Evolutionary conservation across 306 rosid genomes (phyloP).

Genomic region (Vigna mungo): DNA sequence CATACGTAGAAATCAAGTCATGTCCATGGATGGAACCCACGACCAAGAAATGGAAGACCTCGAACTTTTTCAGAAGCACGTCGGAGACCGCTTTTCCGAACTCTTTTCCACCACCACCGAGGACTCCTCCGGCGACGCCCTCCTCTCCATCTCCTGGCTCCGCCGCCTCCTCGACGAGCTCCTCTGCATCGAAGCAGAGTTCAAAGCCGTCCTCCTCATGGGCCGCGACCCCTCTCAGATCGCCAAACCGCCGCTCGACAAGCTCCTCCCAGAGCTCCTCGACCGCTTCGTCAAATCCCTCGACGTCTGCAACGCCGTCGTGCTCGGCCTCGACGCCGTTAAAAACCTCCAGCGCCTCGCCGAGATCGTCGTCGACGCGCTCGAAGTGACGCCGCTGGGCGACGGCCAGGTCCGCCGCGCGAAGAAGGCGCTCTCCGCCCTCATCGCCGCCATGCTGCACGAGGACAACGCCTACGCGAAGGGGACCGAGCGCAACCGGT

Average conservation of each 20-base stretch:
- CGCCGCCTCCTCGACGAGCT: constrained; percentile 77
- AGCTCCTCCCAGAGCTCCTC: constrained; percentile 71
- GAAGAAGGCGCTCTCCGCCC: constrained; percentile 67
- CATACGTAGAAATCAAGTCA: constrained; percentile 86
- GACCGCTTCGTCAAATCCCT: constrained; percentile 81
- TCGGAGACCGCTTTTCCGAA: constrained; percentile 68
- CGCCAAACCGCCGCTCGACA: constrained; percentile 81
- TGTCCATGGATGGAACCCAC: constrained; percentile 80
- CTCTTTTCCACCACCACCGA: constrained; percentile 62
- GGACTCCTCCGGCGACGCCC: constrained; percentile 47
- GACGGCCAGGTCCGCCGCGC: constrained; percentile 94
- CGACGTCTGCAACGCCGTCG: constrained; percentile 86
- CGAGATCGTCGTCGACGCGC: constrained; percentile 71
- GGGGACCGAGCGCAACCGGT: constrained; percentile 73
- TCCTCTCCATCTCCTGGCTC: constrained; percentile 77
- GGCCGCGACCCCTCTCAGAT: constrained; percentile 77
- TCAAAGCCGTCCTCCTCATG: constrained; percentile 80
- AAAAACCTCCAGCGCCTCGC: constrained; percentile 77
- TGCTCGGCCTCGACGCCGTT: constrained; percentile 75
- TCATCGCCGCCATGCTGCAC: constrained; percentile 58
- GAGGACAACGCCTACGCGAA: constrained; percentile 73
- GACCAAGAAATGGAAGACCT: constrained; percentile 87
- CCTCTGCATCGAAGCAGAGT: constrained; percentile 92
- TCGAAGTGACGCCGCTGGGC: constrained; percentile 70
- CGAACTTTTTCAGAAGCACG: constrained; percentile 82